Evolutionary conservation across 2,329 filamentous ascomycete species (phyloP).

Genomic region (Penicillium capsulatum): DNA sequence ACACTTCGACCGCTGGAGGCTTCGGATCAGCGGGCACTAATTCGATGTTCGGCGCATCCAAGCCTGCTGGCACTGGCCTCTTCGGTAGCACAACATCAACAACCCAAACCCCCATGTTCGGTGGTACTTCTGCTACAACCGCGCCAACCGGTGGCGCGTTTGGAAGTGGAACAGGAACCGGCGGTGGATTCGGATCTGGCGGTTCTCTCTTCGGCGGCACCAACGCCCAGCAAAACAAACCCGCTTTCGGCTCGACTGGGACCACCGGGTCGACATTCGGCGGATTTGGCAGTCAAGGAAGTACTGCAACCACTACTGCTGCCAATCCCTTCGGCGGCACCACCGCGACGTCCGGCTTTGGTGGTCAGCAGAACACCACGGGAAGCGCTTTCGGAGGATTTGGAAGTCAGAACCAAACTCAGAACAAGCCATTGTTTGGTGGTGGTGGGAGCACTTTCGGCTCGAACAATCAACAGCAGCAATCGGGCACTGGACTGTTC

Average conservation of each 20-base stretch:
- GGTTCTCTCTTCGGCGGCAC: constrained; percentile 43
- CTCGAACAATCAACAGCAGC: constrained; percentile 41
- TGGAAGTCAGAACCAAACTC: constrained; percentile 36
- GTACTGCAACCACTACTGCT: constrained; percentile 30
- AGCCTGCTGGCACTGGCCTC: constrained; percentile 40
- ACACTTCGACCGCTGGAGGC: constrained; percentile 36
- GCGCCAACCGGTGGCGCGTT: constrained; percentile 18
- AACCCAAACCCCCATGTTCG: constrained; percentile 40
- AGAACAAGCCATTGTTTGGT: constrained; percentile 29
- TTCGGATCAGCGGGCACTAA: constrained; percentile 36
- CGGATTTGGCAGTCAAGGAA: constrained; percentile 34
- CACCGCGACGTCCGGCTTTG: constrained; percentile 44
- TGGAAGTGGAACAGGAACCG: constrained; percentile 18
- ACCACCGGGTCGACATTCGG: constrained; percentile 15
- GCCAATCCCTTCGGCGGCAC: constrained; percentile 41
- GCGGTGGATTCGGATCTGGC: constrained; percentile 14
- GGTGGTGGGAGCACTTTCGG: constrained; percentile 38
- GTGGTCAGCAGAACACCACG: constrained; percentile 24
- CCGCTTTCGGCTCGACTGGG: constrained; percentile 32
- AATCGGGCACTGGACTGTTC: constrained; percentile 42
- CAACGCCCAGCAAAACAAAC: constrained; percentile 31
- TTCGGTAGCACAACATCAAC: constrained; percentile 29
- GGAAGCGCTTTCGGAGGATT: constrained; percentile 39
- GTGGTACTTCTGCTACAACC: constrained; percentile 25
- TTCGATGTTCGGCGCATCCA: constrained; percentile 44